Conservation (phyloP, 1,284 basidiomycete species). For the Boletus semigastroideus region DNA sequence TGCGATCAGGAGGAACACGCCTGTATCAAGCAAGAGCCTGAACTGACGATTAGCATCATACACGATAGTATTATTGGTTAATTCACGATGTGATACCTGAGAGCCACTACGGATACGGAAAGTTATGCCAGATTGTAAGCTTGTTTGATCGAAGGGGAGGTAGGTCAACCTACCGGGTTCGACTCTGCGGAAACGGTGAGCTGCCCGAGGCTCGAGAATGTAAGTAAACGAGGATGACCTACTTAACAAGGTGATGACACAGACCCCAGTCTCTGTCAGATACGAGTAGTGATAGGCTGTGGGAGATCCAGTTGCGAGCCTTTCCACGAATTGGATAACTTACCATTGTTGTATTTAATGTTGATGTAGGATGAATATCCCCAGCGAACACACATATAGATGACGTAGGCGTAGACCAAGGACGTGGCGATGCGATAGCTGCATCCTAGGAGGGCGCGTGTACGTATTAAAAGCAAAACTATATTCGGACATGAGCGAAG, state of each 20-base stretch:
- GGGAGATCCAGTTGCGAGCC: neutral
- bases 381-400: neutral
- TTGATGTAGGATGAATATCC: slow-evolving; percentile 1
- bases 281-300: neutral
- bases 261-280: slow-evolving; percentile 1
- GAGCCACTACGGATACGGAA: neutral
- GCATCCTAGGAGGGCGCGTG: slow-evolving; percentile 6
- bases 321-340: neutral
- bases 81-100: slow-evolving; percentile 1
- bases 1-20: neutral
- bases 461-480: slow-evolving; percentile 4
- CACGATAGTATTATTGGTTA: neutral
- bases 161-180: neutral
- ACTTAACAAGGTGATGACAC: neutral
- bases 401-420: slow-evolving; percentile 1
- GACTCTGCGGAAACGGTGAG: neutral
- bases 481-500: neutral
- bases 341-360: neutral
- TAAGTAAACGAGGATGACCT: neutral
- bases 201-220: neutral
- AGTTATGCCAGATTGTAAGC: neutral
- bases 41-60: neutral
- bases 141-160: too few relatives aligned
- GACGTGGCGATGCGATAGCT: neutral
- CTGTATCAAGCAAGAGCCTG: slow-evolving; percentile 4